Evolutionary conservation across 345 rosid genomes (phyloP).

Genomic region (Populus tremula): DNA sequence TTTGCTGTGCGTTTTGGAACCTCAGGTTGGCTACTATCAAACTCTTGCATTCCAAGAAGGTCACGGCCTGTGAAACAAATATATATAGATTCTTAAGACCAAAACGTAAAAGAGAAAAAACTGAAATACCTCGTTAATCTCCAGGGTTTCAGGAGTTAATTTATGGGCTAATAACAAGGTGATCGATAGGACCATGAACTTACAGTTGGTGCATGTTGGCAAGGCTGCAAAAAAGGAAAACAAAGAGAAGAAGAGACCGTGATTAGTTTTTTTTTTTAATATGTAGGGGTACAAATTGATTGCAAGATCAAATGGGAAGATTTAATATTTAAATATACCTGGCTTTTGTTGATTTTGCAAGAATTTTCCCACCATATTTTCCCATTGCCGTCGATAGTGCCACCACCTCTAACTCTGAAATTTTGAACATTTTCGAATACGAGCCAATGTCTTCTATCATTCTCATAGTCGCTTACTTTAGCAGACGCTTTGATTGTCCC

Average conservation of each 20-base stretch:
- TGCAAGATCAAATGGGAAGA: not conserved
- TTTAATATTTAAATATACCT: slow-evolving; percentile 36
- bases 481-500: slow-evolving; percentile 69
- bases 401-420: slow-evolving; percentile 77
- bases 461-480: slow-evolving; percentile 45
- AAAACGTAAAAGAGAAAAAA: too few species aligned
- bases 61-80: slow-evolving; percentile 56
- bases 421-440: slow-evolving; percentile 45
- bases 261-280: not conserved
- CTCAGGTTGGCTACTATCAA: slow-evolving; percentile 53
- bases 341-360: slow-evolving; percentile 69
- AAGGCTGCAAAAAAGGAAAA: slow-evolving; percentile 50
- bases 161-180: not conserved
- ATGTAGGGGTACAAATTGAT: too few species aligned
- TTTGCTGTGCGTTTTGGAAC: slow-evolving; percentile 70
- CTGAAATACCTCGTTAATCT: too few species aligned
- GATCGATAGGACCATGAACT: slow-evolving; percentile 15
- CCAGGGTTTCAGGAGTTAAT: not conserved
- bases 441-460: slow-evolving; percentile 55
- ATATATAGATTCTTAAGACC: not conserved
- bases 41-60: slow-evolving; percentile 59
- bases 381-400: slow-evolving; percentile 81
- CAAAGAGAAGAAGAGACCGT: not conserved
- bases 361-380: slow-evolving; percentile 79
- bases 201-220: slow-evolving; percentile 82